Evolutionary conservation across 2,329 filamentous ascomycete genomes (phyloP), one percentile per base, ranked within the genome.

Genomic region (Neofusicoccum parvum): DNA sequence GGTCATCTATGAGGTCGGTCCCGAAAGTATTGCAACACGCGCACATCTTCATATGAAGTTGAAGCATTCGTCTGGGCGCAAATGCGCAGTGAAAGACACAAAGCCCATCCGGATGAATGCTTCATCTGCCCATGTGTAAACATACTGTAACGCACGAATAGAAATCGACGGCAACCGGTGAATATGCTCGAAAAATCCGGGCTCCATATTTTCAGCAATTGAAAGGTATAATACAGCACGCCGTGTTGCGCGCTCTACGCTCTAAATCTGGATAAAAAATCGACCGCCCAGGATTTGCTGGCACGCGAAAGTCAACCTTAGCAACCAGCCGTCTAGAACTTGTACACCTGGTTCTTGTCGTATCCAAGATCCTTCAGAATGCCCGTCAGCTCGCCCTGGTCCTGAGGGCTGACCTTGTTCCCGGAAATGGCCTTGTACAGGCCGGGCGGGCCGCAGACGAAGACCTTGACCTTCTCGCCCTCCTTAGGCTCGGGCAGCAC

Each of bases 341-440:
- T 98, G 85, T 92, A 97, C 41, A 98, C 94, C 83, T 98, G 95
- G 67, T 98, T 92, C 84, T 92, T 88, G 70, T 75, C 83, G 81
- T 92, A 93, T 48, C 93, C 93, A 43, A 97, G 83, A 73, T 97
- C 92, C 82, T 92, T 90, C 70, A 99, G 83, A 69, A 89, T 83
- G 69, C 92, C 95, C 9, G 83, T 83, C 70, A 99, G 85, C 82
- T 98, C 94, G 71, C 95, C 95, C 83, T 99, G 95, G 78, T 99
- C 93, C 73, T 87, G 85, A n/a, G 94, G 93, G 80, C 90, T 95
- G 78, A 90, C 89, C 91, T 99, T 98, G 74, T 81, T 81, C 39
- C 95, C 95, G 43, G 91, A 94, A 71, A 98, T 88, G 67, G 93
- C 91, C 80, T 97, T 96, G 88, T 97, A 97, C 85, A 98, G 78